Evolutionary conservation across 805 yeast species (phyloP), one percentile per base, ranked within the genome.

Genomic region (Myxozyma geophila): DNA sequence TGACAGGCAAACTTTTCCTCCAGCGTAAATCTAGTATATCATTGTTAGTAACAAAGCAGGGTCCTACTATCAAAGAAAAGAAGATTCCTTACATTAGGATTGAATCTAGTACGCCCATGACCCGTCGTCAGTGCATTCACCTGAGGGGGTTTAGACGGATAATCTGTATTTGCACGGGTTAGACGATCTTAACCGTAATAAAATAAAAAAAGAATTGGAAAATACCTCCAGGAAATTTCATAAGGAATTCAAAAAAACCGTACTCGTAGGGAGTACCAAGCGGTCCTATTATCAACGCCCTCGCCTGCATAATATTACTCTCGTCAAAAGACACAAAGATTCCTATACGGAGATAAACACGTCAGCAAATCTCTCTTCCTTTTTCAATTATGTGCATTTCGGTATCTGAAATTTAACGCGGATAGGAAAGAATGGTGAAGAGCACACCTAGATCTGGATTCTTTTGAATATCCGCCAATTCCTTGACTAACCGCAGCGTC

Each of bases 101-200:
- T 62, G 33, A 62, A 62, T 9, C 65, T 36, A 35, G 62, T 62
- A 6, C 65, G 58, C 19, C 65, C 65, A 33, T 55, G 58, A 47
- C 58, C 54, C 17, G 65, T 62, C n/a, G 65, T 62, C 15, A 58
- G 15, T 13, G 62, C 62, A 21, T 7, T 23, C 19, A 62, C 65
- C 13, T 44, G 37, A 7, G 65, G 65, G 13, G 65, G 51, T 10
- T 39, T 58, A 15, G 61, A 48, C 7, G 65, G 65, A 36, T 62
- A 62, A 4, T 58, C 65, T 61, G 36, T 39, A 1, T 52, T 28
- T 2, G 5, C 28, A 28, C 28, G 28, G 5, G 28, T 28, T 28
- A 28, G 28, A 5, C 5, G 28, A 28, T 28, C 2, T 28, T 28
- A 5, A 28, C 28, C 28, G 28, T 28, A 28, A 28, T 8, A 44